Evolutionary conservation across 2,329 filamentous ascomycete species (phyloP), one percentile per base, ranked within the genome.

Genomic region (Pseudopyricularia javanii): DNA sequence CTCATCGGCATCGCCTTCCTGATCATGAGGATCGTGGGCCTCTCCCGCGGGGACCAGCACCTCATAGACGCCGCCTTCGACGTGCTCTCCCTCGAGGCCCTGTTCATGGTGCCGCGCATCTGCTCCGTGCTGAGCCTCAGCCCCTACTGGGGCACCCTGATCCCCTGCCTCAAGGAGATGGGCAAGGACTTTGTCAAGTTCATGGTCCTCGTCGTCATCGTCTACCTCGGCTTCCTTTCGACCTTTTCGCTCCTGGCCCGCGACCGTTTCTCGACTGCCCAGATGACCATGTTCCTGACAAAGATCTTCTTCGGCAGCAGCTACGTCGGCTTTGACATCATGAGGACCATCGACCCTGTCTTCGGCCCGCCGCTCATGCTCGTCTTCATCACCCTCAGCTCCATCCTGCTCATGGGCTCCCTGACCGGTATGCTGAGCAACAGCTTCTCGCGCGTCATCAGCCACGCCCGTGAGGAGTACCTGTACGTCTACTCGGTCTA

Each of bases 101-200:
- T 96, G 9, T 91, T 96, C 65, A 83, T 96, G 67, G 86, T 95
- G 20, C 91, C 91, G 15, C 84, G 88, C 55, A 86, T 95, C 59
- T 95, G 86, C 69, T 94, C 90, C 14, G 78, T 96, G 51, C 75
- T 95, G 57, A 91, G 86, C 63, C 68, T 96, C 57, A 89, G 89
- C 60, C 88, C 88, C 1, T 95, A 94, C 64, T 96, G 93, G 77
- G 91, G 88, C 43, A 93, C 86, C 1, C 68, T 93, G 49, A 91
- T 96, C 55, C 91, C 90, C 0, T 94, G 91, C 57, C 75, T 96
- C 50, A 93, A 93, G 64, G 88, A 91, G 65, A 96, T 96, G 91
- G 86, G 86, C 37, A 91, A 91, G 67, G 89, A 95, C 64, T 95
- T 95, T 64, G 68, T 91, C 65, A 91, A 91, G 62, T 95, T 93